Base-by-base conservation (phyloP, 2,329 filamentous ascomycete genomes). In the Fusarium keratoplasticum region DNA sequence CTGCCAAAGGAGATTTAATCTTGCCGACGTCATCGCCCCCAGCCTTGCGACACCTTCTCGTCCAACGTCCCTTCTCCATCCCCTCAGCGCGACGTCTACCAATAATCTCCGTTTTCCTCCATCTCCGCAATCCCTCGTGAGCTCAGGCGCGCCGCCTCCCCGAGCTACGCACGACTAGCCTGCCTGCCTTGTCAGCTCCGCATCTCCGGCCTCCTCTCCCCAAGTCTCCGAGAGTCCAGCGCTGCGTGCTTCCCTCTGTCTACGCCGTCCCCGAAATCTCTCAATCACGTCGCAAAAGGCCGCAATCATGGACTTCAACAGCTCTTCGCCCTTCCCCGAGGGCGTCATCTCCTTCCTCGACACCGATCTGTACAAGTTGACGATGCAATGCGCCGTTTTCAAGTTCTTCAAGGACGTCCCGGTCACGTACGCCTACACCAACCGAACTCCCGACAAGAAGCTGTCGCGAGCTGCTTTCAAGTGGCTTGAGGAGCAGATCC, bases 301-400 rank as follows among this genome's bases (percentile, higher is more conserved):
- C 55, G 14, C 66, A 55, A 74, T 38, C 71, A 92, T 92, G 90
- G 89, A 90, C 74, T 92, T 92, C 83, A 91, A 92, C 82, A 90
- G 88, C 84, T 89, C 89, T 35, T 90, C 89, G 65, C 89, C 89
- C 66, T 92, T 89, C 72, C 92, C 93, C 6, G 93, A 94, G 84
- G 94, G 94, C 61, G 90, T 96, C 80, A 93, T 91, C 79, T 96
- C 94, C 80, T 93, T 96, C 80, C 87, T 96, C 64, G 94, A 96
- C 80, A 96, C 93, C 18, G 90, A 92, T 76, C 81, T 99, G 70
- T 99, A 98, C 89, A 99, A 99, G 84, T 85, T 99, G 83, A 99
- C 96, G 22, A 99, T 99, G 96, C 96, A 99, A 92, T 98, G 94
- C 81, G 95, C 95, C 71, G 93, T 98, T 74, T 89, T 97, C 76